Evolutionary conservation across 2,329 filamentous ascomycete genomes (phyloP), one percentile per base, ranked within the genome.

Genomic region (Penicillium janthinellum): DNA sequence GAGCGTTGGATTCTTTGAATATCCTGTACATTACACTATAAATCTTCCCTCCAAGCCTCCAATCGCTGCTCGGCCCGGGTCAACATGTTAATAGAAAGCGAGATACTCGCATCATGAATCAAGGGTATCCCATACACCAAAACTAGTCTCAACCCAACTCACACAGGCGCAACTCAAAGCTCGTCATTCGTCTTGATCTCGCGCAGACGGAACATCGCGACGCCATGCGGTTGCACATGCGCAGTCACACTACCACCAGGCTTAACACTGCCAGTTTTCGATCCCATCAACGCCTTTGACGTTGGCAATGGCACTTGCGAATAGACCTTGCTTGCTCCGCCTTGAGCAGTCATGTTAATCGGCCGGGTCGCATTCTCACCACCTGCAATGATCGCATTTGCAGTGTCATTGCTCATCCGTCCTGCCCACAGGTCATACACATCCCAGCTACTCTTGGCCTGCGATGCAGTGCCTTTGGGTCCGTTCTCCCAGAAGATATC

Each of bases 401-500:
- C 82, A 41, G 78, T 77, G 2, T 71, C 75, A 48, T 79, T 73
- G 20, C 70, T 74, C 82, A 86, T 84, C n/a, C 84, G 74, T 60
- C 81, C 80, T 4, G 78, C 82, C 84, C 84, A 86, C 1, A 86
- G 73, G 67, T 86, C 83, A 50, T 80, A 81, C 5, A 86, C 72
- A 61, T 84, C 82, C 82, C 82, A 86, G 0, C 71, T 73, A 62
- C 78, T 70, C 25, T 73, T 67, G 0, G 79, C 69, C 68, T 83
- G 74, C 0, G 70, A 59, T 0, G 79, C 79, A 0, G 78, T 78
- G 25, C 78, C 78, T 1, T 70, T 72, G 0, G 76, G 75, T 4
- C 80, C 79, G 38, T 74, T 72, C 61, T 83, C 80, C 51, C 81
- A 70, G 70, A 86, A 86, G 56, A 86, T 81, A 42, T 86, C 83